Evolutionary conservation across 148 eudicot species (phyloP).

Genomic region (Heliamphora exappendiculata): DNA sequence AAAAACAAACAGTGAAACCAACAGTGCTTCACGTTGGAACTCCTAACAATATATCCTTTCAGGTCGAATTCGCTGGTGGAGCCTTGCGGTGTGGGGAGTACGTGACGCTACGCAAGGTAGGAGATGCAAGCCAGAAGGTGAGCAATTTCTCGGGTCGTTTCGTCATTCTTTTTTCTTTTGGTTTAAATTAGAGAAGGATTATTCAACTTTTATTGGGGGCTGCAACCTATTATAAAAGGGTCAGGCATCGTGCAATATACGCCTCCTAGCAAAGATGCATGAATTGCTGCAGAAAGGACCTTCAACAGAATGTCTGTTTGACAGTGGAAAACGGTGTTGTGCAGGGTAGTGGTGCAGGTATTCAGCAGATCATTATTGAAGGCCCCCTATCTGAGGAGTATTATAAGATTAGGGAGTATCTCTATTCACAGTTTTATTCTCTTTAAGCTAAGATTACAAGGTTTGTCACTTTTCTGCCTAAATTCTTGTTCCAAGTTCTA

Average conservation of each 20-base stretch:
- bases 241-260: too few species aligned
- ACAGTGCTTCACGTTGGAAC: neutral
- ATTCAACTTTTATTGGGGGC: neutral
- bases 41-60: slow-evolving; percentile 9
- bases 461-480: too few species aligned
- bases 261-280: too few species aligned
- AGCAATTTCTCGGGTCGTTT: neutral
- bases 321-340: slow-evolving; percentile 12
- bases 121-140: slow-evolving; percentile 84
- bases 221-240: slow-evolving; percentile 12
- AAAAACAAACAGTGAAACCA: neutral
- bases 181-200: neutral
- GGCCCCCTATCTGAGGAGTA: slow-evolving; percentile 86
- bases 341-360: slow-evolving; percentile 71
- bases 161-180: neutral
- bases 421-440: slow-evolving; percentile 78
- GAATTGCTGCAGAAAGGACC: too few species aligned
- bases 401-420: slow-evolving; percentile 70
- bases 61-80: slow-evolving; percentile 93
- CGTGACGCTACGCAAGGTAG: slow-evolving; percentile 81
- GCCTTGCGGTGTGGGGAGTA: slow-evolving; percentile 88
- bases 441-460: slow-evolving; percentile 33
- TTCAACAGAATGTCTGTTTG: too few species aligned
- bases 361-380: slow-evolving; percentile 82
- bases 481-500: too few species aligned